Base-by-base conservation (phyloP, 192 early-diverging fungal species). In the Haplosporangium gracile region DNA sequence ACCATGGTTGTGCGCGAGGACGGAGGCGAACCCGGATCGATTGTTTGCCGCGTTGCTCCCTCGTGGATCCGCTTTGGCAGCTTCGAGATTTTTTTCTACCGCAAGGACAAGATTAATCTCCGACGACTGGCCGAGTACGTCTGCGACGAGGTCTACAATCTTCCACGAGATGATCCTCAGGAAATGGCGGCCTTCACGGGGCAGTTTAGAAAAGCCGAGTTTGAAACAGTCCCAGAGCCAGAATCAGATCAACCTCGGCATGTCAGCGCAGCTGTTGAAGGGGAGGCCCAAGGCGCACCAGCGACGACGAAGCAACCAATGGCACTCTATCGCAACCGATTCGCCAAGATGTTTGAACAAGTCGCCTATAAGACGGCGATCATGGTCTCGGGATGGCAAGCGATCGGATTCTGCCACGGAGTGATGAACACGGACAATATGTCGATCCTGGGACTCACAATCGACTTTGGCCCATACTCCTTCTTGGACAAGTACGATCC, bases 351-450 rank as follows among this genome's bases (percentile, higher is more conserved):
- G 77, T 90, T 96, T 72, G 68, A 75, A 42, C 79, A 90, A 40
- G 90, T 96, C 2, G 90, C 92, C 5, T 78, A 83, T 22, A 85
- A 88, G 26, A 97, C 96, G 0, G 96, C 96, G 0, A 69, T 82
- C 22, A 95, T 94, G 91, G 91, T 96, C 26, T 96, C 97, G 9
- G 89, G 85, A 29, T 97, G 96, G 97, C 96, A 97, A 88, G 88
- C 91, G 1, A 86, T 94, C 40, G 96, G 95, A 10, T 96, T 96
- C 87, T 93, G 92, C 90, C 94, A 97, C 74, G 95, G 96, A 42
- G 97, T 97, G 3, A 95, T 97, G 95, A 97, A 97, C 87, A 97
- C 97, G 0, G 97, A 98, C 85, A 98, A 98, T 77, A 95, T 97
- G 94, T 96, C 95, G 4, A 82, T 97, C 2, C 79, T 96, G 32